Base-by-base conservation (phyloP, 2,329 filamentous ascomycete genomes). In the Colletotrichum eremochloae region DNA sequence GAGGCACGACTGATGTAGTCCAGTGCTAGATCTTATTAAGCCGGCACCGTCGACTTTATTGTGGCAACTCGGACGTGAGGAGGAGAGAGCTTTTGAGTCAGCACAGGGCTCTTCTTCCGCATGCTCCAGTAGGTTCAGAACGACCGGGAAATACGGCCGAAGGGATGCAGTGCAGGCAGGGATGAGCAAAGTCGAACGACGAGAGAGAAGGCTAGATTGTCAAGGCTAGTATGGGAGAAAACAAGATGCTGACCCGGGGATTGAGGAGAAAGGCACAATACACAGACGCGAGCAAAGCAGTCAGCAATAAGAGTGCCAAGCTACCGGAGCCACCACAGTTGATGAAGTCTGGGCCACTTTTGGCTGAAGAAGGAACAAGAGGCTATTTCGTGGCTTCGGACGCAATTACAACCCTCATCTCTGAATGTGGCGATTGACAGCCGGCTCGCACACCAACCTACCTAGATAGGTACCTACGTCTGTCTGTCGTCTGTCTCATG, bases 11-110 rank as follows among this genome's bases (percentile, higher is more conserved):
- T 57, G 46, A 65, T 56, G 63, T 57, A 65, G 62, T 55, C 12
- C 50, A 55, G 18, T 38, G 44, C 38, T 40, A 46, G n/a, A 48
- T 52, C 60, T 40, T 40, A n/a, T 40, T 63, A 63, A 46, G 14
- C 46, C 46, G 33, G 60, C 44, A 20, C 60, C 60, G 15, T 48
- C 60, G 36, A 14, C 36, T 50, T 29, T 29, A 9, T 36, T 62
- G 68, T 48, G 68, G 33, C 50, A 71, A 50, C 68, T 71, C 48
- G 68, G 68, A 71, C 68, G 56, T 20, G 14, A 38, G 24, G 31
- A 31, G 15, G 36, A 52, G 31, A 40, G 36, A 40, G 33, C 55
- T 24, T 24, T 38, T 14, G 48, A 68, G 42, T 42, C 56, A 62
- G 68, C 68, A 36, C 56, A 67, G 52, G 42, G 42, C 67, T 64